phyloP scores from a whole-genome alignment of 192 early-diverging fungal species.

The Chytriomyces sp. region DNA sequence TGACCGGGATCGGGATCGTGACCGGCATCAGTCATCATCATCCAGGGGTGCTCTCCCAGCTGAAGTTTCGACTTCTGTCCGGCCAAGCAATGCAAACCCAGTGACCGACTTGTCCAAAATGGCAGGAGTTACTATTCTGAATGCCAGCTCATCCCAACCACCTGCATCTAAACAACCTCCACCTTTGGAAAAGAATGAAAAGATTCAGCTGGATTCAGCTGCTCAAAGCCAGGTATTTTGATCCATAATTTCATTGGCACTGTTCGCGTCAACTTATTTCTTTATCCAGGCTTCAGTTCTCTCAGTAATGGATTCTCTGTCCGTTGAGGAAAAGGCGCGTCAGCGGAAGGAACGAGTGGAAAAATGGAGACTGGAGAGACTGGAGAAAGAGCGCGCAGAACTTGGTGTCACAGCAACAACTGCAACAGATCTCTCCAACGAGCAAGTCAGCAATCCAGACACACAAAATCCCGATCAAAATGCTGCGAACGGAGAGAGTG shows the following conservation, averaged over 20 bases:
- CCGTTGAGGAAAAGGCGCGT: constrained; percentile 68
- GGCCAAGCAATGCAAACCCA: too few relatives aligned
- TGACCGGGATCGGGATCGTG: constrained; percentile 34
- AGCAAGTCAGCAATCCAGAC: neutral
- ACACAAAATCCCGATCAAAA: neutral
- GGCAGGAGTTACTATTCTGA: too few relatives aligned
- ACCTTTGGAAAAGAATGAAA: neutral
- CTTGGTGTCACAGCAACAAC: constrained; percentile 24
- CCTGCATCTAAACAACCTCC: neutral
- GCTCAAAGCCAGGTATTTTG: constrained; percentile 19
- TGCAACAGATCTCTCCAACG: constrained; percentile 1
- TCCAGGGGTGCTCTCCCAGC: neutral
- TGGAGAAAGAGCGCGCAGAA: constrained; percentile 51
- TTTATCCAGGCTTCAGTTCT: constrained; percentile 26
- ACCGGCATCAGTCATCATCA: constrained; percentile 16
- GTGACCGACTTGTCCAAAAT: too few relatives aligned
- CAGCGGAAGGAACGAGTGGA: constrained; percentile 81
- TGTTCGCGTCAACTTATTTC: constrained; percentile 25
- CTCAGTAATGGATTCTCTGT: constrained; percentile 35
- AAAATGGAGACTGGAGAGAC: constrained; percentile 77
- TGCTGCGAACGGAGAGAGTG: neutral
- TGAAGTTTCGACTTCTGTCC: too few relatives aligned
- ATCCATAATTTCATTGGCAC: neutral
- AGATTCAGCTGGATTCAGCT: neutral
- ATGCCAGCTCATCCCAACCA: too few relatives aligned